These are phyloP conservation scores for Onygenales sp. DNA, from an alignment of 2,329 filamentous ascomycete genomes.

Conservation along the genomic window DNA sequence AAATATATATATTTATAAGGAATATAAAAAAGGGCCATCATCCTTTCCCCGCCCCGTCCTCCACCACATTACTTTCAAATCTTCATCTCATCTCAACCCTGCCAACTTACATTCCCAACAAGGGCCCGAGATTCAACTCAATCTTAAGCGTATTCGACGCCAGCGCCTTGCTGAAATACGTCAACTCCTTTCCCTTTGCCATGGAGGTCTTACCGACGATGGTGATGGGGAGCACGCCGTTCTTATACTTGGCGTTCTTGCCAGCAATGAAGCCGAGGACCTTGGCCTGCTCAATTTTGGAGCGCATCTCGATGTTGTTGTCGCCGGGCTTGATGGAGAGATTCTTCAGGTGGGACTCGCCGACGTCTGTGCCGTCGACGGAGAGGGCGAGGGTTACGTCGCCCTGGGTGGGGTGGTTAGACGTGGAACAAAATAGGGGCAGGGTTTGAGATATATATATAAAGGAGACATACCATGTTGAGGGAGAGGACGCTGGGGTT, in stretches of 20 bases:
- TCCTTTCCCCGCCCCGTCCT: background rate
- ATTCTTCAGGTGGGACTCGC: constrained; percentile 40
- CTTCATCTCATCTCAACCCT: background rate
- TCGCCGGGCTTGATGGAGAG: constrained; percentile 45
- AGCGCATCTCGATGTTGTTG: constrained; percentile 43
- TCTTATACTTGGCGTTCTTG: constrained; percentile 26
- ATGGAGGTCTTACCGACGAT: constrained; percentile 42
- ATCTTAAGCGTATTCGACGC: constrained; percentile 36
- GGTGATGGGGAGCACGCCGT: constrained; percentile 42
- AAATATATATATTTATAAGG: too few relatives aligned
- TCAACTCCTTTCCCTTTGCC: constrained; percentile 40
- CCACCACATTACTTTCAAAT: too few relatives aligned
- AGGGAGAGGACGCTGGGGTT: constrained; percentile 52
- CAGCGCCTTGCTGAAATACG: constrained; percentile 46
- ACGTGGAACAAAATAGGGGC: background rate
- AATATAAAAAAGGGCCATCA: too few relatives aligned
- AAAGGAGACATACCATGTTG: constrained; percentile 31
- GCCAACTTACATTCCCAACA: background rate
- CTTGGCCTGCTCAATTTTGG: constrained; percentile 36
- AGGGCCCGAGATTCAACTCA: constrained; percentile 32
- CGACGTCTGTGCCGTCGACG: constrained; percentile 39
- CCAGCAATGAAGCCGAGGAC: constrained; percentile 21
- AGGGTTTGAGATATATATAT: background rate
- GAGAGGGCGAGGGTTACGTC: constrained; percentile 48
- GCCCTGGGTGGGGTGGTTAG: constrained; percentile 25